These are phyloP conservation scores for Oryza glumipatula DNA, from an alignment of 176 grass and related monocot species.

Conservation along the genomic window DNA sequence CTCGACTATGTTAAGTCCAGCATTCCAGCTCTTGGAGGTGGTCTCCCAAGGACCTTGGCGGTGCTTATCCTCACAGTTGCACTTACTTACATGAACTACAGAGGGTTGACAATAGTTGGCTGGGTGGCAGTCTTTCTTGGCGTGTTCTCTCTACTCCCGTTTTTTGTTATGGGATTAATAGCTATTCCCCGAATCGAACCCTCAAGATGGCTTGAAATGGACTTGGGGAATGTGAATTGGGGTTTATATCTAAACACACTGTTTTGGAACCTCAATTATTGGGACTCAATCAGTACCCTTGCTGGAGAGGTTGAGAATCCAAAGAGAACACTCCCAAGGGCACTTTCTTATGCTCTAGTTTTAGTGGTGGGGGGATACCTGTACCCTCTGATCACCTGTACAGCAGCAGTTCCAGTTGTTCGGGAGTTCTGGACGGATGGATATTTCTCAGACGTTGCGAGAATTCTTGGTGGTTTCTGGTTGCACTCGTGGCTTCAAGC, in stretches of 20 bases:
- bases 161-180: conserved; percentile 83
- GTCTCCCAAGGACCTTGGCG: conserved; percentile 58
- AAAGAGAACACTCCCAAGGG: conserved; percentile 72
- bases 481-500: conserved; percentile 70
- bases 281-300: conserved; percentile 96
- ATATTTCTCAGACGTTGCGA: conserved; percentile 73
- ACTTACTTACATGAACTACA: conserved; percentile 92
- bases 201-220: conserved; percentile 61
- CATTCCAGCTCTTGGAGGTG: conserved; percentile 62
- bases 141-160: conserved; percentile 78
- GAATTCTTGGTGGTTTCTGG: conserved; percentile 69
- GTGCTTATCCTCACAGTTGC: conserved; percentile 71
- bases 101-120: conserved; percentile 76
- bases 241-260: conserved; percentile 86
- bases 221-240: conserved; percentile 73
- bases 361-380: conserved; percentile 71
- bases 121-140: conserved; percentile 81
- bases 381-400: conserved; percentile 75
- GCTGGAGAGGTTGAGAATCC: conserved; percentile 89
- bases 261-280: conserved; percentile 97
- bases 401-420: conserved; percentile 71
- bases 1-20: conserved; percentile 87
- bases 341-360: conserved; percentile 80
- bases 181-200: conserved; percentile 69
- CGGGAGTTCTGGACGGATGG: conserved; percentile 77